phyloP scores from a whole-genome alignment of 306 rosid genomes.

The Cicer cuneatum region DNA sequence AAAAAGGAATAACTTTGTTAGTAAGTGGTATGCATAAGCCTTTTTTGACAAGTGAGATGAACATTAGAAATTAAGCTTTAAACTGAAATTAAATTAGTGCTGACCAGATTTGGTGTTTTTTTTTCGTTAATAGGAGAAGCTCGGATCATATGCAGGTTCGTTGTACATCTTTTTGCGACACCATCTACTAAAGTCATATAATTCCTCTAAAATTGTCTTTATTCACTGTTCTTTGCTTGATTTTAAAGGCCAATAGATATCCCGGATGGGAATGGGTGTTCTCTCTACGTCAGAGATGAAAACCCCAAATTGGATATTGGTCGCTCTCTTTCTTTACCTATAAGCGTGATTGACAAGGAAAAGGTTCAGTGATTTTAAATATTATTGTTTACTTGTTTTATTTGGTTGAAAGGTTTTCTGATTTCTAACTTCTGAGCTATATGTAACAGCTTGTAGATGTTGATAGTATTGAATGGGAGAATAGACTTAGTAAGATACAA shows the following conservation, averaged over 20 bases:
- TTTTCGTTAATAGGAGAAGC: constrained; percentile 58
- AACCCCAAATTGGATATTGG: constrained; percentile 49
- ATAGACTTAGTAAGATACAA: constrained; percentile 48
- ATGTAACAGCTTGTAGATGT: constrained; percentile 56
- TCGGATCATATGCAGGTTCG: constrained; percentile 66
- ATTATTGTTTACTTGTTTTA: background rate
- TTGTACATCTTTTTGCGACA: constrained; percentile 8
- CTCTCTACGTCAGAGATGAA: constrained; percentile 45
- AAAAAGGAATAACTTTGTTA: background rate
- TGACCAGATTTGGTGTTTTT: constrained; percentile 27
- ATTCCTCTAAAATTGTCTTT: background rate
- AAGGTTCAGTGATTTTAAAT: constrained; percentile 53
- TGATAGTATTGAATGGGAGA: constrained; percentile 53
- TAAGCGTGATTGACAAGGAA: constrained; percentile 56
- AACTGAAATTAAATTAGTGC: background rate
- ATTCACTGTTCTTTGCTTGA: constrained; percentile 10
- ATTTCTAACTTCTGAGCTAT: constrained; percentile 35
- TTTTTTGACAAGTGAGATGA: background rate
- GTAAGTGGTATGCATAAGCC: background rate
- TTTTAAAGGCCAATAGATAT: constrained; percentile 57
- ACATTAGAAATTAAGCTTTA: background rate
- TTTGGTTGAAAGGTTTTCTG: background rate
- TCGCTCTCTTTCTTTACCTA: constrained; percentile 58
- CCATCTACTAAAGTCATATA: background rate
- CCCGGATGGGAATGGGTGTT: constrained; percentile 52